Evolutionary conservation across 768 basidiomycete genomes (phyloP).

Genomic region (Lactarius vividus): DNA sequence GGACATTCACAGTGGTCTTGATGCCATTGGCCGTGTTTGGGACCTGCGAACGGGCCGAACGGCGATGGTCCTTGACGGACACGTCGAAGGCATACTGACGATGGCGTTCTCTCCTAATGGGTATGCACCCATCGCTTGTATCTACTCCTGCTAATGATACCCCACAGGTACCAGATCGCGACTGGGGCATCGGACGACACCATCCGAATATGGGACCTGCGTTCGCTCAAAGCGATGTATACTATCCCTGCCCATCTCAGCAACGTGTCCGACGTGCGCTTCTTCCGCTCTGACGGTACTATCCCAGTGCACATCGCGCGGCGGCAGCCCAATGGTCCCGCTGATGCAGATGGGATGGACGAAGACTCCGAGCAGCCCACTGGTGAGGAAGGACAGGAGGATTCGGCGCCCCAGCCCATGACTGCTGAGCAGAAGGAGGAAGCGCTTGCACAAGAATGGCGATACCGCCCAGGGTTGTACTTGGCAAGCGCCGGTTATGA

Average conservation of each 20-base stretch:
- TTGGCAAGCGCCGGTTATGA: constrained; percentile 94
- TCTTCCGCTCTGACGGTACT: constrained; percentile 70
- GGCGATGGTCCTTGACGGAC: constrained; percentile 97
- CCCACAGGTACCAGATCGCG: constrained; percentile 86
- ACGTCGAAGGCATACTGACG: constrained; percentile 87
- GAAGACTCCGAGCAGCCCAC: constrained; percentile 36
- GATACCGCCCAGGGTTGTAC: constrained; percentile 85
- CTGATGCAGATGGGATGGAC: constrained; percentile 49
- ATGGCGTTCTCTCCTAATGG: constrained; percentile 96
- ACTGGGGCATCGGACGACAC: constrained; percentile 98
- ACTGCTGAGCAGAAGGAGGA: constrained; percentile 29
- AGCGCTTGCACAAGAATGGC: constrained; percentile 61
- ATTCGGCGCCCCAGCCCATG: constrained; percentile 10
- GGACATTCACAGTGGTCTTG: constrained; percentile 66
- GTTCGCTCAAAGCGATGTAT: constrained; percentile 87
- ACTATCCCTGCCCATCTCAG: constrained; percentile 96
- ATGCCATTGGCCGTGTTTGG: constrained; percentile 97
- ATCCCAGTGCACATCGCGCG: constrained; percentile 40
- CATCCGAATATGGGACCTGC: constrained; percentile 98
- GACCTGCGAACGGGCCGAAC: constrained; percentile 93
- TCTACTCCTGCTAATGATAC: constrained; percentile 15
- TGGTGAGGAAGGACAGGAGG: constrained; percentile 27
- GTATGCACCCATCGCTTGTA: constrained; percentile 45
- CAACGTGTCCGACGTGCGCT: constrained; percentile 92
- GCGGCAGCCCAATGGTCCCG: constrained; percentile 31